Percentiles rank a stretch among this genome's conserved stretches.
These are phyloP conservation scores for Acanthamoeba sp. DNA, from an alignment of 208 protist genomes.

Conservation along the genomic window DNA sequence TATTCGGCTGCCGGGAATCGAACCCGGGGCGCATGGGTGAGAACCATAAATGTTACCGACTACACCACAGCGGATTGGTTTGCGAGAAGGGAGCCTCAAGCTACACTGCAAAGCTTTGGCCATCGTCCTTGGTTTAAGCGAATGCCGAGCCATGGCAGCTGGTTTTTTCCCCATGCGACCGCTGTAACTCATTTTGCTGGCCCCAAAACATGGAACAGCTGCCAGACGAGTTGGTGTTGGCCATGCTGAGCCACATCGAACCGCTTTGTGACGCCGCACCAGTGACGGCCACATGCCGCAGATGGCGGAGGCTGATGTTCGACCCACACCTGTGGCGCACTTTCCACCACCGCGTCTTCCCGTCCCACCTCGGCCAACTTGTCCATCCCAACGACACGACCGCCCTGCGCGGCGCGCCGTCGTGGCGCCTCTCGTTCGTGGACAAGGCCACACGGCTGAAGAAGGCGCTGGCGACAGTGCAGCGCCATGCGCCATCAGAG, in stretches of 20 bases:
- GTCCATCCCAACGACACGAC: neutral
- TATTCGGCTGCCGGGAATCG: conserved; percentile 71
- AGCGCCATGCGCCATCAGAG: neutral
- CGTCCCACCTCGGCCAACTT: neutral
- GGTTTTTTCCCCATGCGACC: no score
- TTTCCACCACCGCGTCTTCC: neutral
- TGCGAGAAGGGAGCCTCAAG: no score
- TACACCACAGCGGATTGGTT: conserved; percentile 72
- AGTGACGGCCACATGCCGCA: neutral
- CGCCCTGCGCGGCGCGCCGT: neutral
- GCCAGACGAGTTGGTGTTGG: neutral
- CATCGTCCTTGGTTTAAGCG: no score
- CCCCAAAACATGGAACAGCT: no score
- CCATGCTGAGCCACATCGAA: neutral
- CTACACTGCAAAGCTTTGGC: no score
- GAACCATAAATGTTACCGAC: conserved; percentile 77
- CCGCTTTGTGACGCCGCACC: neutral
- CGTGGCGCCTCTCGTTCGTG: conserved; percentile 2
- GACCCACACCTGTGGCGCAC: neutral
- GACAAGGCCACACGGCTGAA: neutral
- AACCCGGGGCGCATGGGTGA: conserved; percentile 75
- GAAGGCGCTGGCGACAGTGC: neutral
- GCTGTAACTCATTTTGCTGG: no score
- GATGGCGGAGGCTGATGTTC: neutral
- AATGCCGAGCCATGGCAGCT: no score